phyloP scores from a whole-genome alignment of 495 filamentous ascomycete species.

The Neurospora sp. region DNA sequence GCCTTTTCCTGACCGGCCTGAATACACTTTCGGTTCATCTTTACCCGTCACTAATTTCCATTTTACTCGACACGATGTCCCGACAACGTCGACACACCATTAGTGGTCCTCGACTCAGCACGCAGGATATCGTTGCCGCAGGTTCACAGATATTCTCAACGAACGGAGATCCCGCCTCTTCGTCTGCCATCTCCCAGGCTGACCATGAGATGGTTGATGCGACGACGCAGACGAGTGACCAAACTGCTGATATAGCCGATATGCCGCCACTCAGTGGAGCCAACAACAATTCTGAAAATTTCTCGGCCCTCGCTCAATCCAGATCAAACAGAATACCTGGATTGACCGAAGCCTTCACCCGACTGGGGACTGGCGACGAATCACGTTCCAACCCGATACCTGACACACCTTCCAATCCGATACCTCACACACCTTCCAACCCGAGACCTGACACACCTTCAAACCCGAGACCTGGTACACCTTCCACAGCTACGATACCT shows the following conservation, averaged over 20 bases:
- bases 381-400: neutral
- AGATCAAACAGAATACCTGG: neutral
- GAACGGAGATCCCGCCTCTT: neutral
- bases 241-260: neutral
- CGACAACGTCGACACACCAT: neutral
- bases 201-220: neutral
- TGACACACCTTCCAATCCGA: too few relatives aligned
- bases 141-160: neutral
- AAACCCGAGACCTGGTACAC: neutral
- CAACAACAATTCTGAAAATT: neutral
- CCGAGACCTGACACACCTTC: neutral
- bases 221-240: neutral
- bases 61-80: neutral
- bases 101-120: neutral
- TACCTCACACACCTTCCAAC: too few relatives aligned
- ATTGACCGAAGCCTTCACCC: neutral
- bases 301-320: neutral
- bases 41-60: neutral
- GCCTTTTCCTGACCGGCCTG: neutral
- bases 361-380: neutral
- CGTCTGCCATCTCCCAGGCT: neutral
- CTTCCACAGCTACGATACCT: neutral
- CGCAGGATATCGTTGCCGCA: neutral
- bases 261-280: neutral
- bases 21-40: neutral